Percentiles rank a stretch among this genome's conserved stretches.
Evolutionary conservation across 2,329 filamentous ascomycete species (phyloP).

Genomic region (Pyrenochaeta sp.): DNA sequence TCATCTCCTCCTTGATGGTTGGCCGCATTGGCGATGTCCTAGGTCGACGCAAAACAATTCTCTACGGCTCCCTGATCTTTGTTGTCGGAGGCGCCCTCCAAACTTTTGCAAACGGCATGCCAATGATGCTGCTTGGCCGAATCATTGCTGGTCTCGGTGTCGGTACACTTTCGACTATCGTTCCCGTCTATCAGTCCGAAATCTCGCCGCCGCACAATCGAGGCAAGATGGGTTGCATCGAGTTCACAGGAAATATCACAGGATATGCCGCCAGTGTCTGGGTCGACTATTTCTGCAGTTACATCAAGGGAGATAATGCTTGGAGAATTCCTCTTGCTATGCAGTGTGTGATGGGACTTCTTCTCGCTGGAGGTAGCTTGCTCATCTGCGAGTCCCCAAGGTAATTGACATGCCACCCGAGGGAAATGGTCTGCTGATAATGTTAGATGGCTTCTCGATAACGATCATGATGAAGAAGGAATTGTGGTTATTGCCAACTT

Average conservation of each 20-base stretch:
- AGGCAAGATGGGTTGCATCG: constrained; percentile 94
- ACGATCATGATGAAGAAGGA: constrained; percentile 97
- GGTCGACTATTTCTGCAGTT: constrained; percentile 98
- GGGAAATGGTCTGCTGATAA: constrained; percentile 12
- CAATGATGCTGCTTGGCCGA: constrained; percentile 75
- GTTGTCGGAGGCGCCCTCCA: constrained; percentile 84
- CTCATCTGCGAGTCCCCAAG: constrained; percentile 96
- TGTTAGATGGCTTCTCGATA: constrained; percentile 90
- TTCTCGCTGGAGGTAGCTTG: constrained; percentile 85
- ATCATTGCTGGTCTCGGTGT: constrained; percentile 61
- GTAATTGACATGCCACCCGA: constrained; percentile 57
- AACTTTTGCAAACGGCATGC: constrained; percentile 79
- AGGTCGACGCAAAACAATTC: constrained; percentile 85
- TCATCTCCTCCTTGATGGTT: constrained; percentile 86
- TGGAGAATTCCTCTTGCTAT: constrained; percentile 91
- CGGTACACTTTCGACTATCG: constrained; percentile 59
- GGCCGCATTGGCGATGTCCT: constrained; percentile 91
- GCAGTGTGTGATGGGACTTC: constrained; percentile 92
- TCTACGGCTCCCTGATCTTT: constrained; percentile 93
- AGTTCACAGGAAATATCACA: constrained; percentile 96
- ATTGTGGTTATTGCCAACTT: constrained; percentile 98
- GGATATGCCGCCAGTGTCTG: constrained; percentile 97
- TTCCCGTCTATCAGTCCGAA: constrained; percentile 62
- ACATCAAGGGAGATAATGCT: constrained; percentile 81
- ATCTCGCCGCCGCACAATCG: constrained; percentile 92